These are phyloP conservation scores for Pseudofabraea citricarpa DNA, from an alignment of 2,329 filamentous ascomycete species.

Conservation along the genomic window DNA sequence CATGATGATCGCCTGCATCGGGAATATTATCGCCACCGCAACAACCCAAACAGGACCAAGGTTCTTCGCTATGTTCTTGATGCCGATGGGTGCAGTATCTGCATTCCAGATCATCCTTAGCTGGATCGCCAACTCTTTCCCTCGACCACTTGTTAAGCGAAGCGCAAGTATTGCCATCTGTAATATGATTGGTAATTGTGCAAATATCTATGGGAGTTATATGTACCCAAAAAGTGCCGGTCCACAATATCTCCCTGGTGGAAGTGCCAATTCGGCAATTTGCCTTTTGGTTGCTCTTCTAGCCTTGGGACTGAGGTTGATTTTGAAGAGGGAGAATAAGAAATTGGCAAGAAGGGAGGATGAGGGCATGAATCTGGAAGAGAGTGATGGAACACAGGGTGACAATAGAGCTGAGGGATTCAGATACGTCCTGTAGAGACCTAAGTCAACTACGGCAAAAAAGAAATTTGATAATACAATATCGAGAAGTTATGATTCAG, in stretches of 20 bases:
- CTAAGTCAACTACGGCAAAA: no score
- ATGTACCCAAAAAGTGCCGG: conserved; percentile 28
- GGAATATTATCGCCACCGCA: conserved; percentile 50
- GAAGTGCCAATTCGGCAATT: conserved; percentile 29
- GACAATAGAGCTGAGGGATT: conserved; percentile 9
- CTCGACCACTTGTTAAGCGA: conserved; percentile 29
- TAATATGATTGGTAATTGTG: conserved; percentile 21
- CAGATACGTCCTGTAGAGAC: conserved; percentile 8
- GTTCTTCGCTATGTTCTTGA: conserved; percentile 60
- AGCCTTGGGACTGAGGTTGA: conserved; percentile 28
- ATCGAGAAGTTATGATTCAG: no score
- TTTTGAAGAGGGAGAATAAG: conserved; percentile 30
- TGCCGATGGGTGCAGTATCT: conserved; percentile 49
- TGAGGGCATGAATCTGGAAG: background rate
- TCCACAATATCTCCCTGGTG: conserved; percentile 32
- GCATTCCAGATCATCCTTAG: conserved; percentile 37
- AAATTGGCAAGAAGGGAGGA: conserved; percentile 22
- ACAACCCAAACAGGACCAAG: conserved; percentile 45
- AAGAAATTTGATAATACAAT: no score
- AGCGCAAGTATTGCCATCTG: conserved; percentile 25
- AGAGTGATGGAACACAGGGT: background rate
- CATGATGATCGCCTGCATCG: conserved; percentile 45
- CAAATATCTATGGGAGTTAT: conserved; percentile 29
- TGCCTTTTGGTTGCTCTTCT: conserved; percentile 30
- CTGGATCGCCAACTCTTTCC: conserved; percentile 29